Conservation (phyloP, 495 filamentous ascomycete species). For the Cudoniella acicularis region DNA sequence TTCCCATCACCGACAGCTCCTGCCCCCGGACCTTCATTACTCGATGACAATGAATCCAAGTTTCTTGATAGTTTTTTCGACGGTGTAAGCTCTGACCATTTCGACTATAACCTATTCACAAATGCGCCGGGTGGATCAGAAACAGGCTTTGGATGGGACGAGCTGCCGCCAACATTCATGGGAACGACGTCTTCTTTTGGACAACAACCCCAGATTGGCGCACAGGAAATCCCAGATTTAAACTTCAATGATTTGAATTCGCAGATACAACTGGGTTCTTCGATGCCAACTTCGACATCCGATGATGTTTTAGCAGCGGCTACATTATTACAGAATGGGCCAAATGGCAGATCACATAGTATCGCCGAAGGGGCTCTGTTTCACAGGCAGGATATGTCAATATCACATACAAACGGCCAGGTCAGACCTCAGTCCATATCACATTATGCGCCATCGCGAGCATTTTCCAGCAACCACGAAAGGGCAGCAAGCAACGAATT, state of each 20-base stretch:
- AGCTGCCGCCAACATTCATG: conserved; percentile 57
- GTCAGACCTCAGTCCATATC: conserved; percentile 18
- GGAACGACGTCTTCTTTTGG: conserved; percentile 60
- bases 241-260: conserved; percentile 16
- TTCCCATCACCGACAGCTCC: conserved; percentile 54
- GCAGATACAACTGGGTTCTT: conserved; percentile 22
- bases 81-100: conserved; percentile 52
- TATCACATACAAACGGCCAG: conserved; percentile 12
- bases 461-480: conserved; percentile 4
- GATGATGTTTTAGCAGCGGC: conserved; percentile 46
- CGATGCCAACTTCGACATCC: conserved; percentile 23
- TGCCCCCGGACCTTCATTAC: conserved; percentile 55
- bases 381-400: conserved; percentile 5
- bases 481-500: conserved; percentile 1
- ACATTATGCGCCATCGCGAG: conserved; percentile 4
- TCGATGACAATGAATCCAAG: conserved; percentile 58
- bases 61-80: conserved; percentile 62
- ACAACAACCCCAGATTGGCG: conserved; percentile 34
- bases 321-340: conserved; percentile 29
- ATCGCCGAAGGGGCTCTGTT: conserved; percentile 10
- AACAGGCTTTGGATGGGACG: conserved; percentile 49
- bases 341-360: conserved; percentile 19
- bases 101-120: conserved; percentile 44
- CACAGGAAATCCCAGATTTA: conserved; percentile 9
- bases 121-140: conserved; percentile 39